Evolutionary conservation across 2,329 filamentous ascomycete species (phyloP).

Genomic region (Fusarium floridanum): DNA sequence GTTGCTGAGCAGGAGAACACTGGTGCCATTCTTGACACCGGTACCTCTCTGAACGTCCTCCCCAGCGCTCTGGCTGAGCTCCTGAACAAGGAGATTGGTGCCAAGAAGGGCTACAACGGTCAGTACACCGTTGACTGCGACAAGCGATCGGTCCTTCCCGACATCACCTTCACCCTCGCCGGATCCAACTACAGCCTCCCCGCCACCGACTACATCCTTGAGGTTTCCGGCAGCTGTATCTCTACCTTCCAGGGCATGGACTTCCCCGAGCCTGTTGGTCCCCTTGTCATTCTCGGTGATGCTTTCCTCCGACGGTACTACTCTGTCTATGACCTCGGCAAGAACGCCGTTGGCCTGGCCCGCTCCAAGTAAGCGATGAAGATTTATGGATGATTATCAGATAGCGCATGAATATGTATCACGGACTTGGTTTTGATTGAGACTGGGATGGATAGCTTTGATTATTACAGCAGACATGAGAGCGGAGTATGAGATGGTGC

Average conservation of each 20-base stretch:
- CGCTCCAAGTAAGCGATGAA: slow-evolving; percentile 73
- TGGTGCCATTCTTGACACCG: slow-evolving; percentile 97
- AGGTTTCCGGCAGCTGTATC: slow-evolving; percentile 95
- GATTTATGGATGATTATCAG: slow-evolving; percentile 31
- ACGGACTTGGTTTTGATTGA: slow-evolving; percentile 36
- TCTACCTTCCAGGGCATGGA: slow-evolving; percentile 98
- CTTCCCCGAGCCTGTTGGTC: slow-evolving; percentile 87
- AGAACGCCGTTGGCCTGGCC: slow-evolving; percentile 88
- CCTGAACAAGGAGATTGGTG: slow-evolving; percentile 96
- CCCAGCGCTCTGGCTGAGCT: slow-evolving; percentile 93
- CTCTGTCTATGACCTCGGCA: slow-evolving; percentile 95
- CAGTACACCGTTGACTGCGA: slow-evolving; percentile 95
- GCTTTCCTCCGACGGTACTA: slow-evolving; percentile 89
- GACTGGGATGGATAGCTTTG: slow-evolving; percentile 36
- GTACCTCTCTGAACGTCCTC: slow-evolving; percentile 96
- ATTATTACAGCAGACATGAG: slow-evolving; percentile 27
- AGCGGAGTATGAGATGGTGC: slow-evolving; percentile 16
- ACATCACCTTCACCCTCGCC: slow-evolving; percentile 89
- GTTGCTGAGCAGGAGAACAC: slow-evolving; percentile 92
- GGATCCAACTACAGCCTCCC: slow-evolving; percentile 94
- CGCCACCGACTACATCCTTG: slow-evolving; percentile 93
- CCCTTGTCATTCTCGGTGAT: slow-evolving; percentile 94
- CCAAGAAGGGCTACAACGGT: slow-evolving; percentile 97
- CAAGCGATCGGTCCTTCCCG: slow-evolving; percentile 85
- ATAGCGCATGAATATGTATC: slow-evolving; percentile 35